Percentiles rank a stretch among this genome's conserved stretches.
phyloP scores from a whole-genome alignment of 23 red algal species.

The Gracilariopsis chorda region DNA sequence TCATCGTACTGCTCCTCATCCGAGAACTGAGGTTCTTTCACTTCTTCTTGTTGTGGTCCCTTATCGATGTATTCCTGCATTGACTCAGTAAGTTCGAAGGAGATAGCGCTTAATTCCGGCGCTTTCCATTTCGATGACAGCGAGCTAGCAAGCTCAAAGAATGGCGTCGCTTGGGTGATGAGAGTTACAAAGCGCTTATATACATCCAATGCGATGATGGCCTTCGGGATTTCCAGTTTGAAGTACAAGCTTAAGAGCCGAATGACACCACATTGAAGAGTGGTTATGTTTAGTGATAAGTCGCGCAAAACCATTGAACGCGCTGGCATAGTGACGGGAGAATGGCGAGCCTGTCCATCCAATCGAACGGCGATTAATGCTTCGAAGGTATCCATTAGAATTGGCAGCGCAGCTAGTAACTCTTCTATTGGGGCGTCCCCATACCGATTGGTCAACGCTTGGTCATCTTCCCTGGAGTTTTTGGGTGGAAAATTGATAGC shows the following conservation, averaged over 20 bases:
- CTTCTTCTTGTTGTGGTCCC: constrained; percentile 36
- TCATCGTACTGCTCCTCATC: constrained; percentile 53
- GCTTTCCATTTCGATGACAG: constrained; percentile 46
- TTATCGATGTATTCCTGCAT: constrained; percentile 78
- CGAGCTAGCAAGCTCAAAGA: constrained; percentile 53
- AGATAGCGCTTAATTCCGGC: constrained; percentile 55
- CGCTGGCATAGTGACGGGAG: constrained; percentile 59
- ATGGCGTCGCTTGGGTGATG: constrained; percentile 44
- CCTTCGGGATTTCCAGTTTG: constrained; percentile 39
- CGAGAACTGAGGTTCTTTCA: constrained; percentile 43
- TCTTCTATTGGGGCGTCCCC: constrained; percentile 41
- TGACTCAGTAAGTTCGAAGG: constrained; percentile 62
- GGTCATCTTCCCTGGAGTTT: constrained; percentile 64
- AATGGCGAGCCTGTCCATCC: constrained; percentile 42
- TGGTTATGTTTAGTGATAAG: constrained; percentile 27
- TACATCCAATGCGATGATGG: constrained; percentile 47
- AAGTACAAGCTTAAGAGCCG: constrained; percentile 70
- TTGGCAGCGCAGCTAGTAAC: constrained; percentile 60
- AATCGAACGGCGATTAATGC: constrained; percentile 41
- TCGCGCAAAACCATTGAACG: constrained; percentile 83
- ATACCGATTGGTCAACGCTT: constrained; percentile 25
- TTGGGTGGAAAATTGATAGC: constrained; percentile 80
- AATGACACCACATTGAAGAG: constrained; percentile 62
- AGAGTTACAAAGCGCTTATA: constrained; percentile 68
- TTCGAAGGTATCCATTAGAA: constrained; percentile 70